Evolutionary conservation across 495 filamentous ascomycete genomes (phyloP), one percentile per base, ranked within the genome.

Genomic region (Hamigera avellanea): DNA sequence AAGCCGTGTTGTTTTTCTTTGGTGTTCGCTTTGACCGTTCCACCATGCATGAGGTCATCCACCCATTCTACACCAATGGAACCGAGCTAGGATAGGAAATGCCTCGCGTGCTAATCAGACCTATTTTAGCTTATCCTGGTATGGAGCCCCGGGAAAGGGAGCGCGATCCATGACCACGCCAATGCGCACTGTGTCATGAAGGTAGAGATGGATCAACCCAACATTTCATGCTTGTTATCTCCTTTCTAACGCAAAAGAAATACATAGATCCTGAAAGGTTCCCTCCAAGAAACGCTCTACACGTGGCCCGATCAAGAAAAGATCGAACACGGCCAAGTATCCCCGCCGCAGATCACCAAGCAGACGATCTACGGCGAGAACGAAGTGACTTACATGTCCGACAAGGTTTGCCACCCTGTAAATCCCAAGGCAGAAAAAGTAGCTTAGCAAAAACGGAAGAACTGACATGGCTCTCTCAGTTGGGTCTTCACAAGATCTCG

Each of bases 131-230:
- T 95, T 32, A 75, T 95, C 14, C 70, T 95, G 8, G 88, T 94
- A n/a, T 95, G 88, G 88, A 80, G 72, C 9, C 88, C 88, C 14
- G 82, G 84, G n/a, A 84, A 85, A 57, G 75, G 75, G 14, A 86
- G 78, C 49, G 75, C 76, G 1, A 82, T 95, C 41, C 88, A 95
- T 56, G 88, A 95, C 49, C 84, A 91, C 54, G 81, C 83, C 43
- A 78, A 84, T 48, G 80, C 84, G 16, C 83, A 88, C 48, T 91
- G 84, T 37, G 59, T 76, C 21, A 76, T 76, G 72, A 76, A 76
- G 59, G 69, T 69, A 57, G 2, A 31, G 2, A 31, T 41, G 12
- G 8, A 13, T 35, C 26, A 19, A 7, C 31, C 14, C 23, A 12
- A 10, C 12, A 16, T 19, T 8, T 8, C 6, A 16, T 12, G 14